Base-by-base conservation (phyloP, 202 grass and related monocot genomes). In the Setaria italica region DNA sequence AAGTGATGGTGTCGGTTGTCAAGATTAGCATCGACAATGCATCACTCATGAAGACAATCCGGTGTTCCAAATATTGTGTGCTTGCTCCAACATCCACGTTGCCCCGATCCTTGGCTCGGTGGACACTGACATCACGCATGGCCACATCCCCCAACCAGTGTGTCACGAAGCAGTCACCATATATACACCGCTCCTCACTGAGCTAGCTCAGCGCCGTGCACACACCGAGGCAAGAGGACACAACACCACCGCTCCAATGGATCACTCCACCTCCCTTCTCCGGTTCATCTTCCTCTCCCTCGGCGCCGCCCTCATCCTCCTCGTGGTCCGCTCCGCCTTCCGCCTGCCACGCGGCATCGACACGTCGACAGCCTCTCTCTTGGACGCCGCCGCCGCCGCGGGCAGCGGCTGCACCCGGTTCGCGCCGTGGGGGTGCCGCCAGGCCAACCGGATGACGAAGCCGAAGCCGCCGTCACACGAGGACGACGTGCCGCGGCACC, bases 261-360 rank as follows among this genome's bases (percentile, higher is more conserved):
- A 93, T 62, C 82, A 88, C 85, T 86, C 91, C 10, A 60, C 83
- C 29, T 95, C 93, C 60, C 65, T 95, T 34, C 82, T 83, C 62
- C 91, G 91, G 5, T 63, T 92, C 75, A 55, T 92, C 60, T 87
- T 97, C 88, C 86, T 98, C 62, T 30, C 83, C 68, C 80, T 92
- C 15, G 87, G 78, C 76, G 90, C 79, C 45, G 71, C 90, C 20
- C 59, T 94, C 29, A 21, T 97, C 46, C 79, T 97, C 79, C 74
- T 97, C 58, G 15, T 92, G 46, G 70, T 81, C 62, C 88, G 83
- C 62, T 89, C 91, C 3, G 34, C 86, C 62, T 69, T 94, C 75
- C 90, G 76, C 62, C 80, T 94, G 11, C 88, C 88, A 12, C 72
- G 43, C 10, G 70, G 9, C 67, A 43, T 80, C 66, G 30, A 69